phyloP scores from a whole-genome alignment of 805 yeast genomes.

The Suhomyces xylopsoci region DNA sequence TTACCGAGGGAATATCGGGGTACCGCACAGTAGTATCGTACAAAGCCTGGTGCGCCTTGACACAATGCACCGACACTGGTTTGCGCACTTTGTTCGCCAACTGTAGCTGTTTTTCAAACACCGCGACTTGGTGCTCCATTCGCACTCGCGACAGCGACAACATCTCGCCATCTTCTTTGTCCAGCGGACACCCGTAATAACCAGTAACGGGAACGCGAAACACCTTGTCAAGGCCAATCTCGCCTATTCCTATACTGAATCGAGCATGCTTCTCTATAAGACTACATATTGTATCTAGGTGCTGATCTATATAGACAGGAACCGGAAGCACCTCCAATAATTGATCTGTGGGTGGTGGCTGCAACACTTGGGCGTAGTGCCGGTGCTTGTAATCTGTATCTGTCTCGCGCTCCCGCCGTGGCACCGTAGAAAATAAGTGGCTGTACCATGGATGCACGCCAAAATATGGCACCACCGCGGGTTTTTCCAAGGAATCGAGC shows the following conservation, averaged over 20 bases:
- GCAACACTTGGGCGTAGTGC: slow-evolving; percentile 60
- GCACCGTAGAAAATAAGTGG: slow-evolving; percentile 52
- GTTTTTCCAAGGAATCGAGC: slow-evolving; percentile 8
- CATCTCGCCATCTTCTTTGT: slow-evolving; percentile 19
- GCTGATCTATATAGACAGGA: slow-evolving; percentile 47
- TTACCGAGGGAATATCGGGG: slow-evolving; percentile 37
- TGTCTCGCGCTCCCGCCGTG: slow-evolving; percentile 7
- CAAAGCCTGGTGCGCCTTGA: slow-evolving; percentile 67
- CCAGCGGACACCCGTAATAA: slow-evolving; percentile 39
- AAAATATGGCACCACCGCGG: slow-evolving; percentile 43
- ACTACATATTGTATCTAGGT: slow-evolving; percentile 28
- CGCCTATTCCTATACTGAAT: slow-evolving; percentile 60
- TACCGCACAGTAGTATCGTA: slow-evolving; percentile 39
- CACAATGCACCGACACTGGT: slow-evolving; percentile 80
- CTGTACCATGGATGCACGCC: slow-evolving; percentile 95
- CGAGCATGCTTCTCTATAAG: slow-evolving; percentile 14
- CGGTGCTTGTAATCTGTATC: slow-evolving; percentile 28
- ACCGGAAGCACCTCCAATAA: slow-evolving; percentile 54
- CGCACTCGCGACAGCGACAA: slow-evolving; percentile 49
- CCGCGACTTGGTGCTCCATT: slow-evolving; percentile 60
- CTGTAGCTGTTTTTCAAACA: slow-evolving; percentile 50
- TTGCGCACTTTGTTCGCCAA: slow-evolving; percentile 49
- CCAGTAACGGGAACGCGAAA: slow-evolving; percentile 67
- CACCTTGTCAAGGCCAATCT: slow-evolving; percentile 82
- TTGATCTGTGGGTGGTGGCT: slow-evolving; percentile 33